Evolutionary conservation across 2,329 filamentous ascomycete species (phyloP).

Genomic region (Xylariaceae sp.): DNA sequence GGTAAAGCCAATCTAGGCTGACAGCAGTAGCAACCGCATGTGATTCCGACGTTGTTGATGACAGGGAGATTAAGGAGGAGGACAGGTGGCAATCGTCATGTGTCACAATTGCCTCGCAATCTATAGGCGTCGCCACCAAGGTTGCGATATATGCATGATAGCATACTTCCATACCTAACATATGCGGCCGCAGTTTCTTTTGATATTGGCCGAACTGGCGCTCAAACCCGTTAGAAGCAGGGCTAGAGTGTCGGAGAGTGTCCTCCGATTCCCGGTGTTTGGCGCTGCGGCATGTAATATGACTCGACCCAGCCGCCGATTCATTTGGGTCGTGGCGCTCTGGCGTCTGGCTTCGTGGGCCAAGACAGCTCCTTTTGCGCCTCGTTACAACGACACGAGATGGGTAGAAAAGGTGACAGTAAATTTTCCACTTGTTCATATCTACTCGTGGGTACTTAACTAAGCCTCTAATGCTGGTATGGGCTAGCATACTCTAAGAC

Average conservation of each 20-base stretch:
- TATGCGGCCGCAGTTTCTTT: too few relatives aligned
- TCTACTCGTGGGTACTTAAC: not conserved
- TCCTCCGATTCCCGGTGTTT: too few relatives aligned
- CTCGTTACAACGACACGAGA: not conserved
- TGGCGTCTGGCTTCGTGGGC: not conserved
- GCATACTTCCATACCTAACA: too few relatives aligned
- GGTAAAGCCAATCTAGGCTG: not conserved
- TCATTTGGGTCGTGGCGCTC: not conserved
- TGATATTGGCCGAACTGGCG: too few relatives aligned
- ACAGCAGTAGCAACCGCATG: not conserved
- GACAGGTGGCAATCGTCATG: not conserved
- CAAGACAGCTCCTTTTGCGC: not conserved
- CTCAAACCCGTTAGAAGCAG: too few relatives aligned
- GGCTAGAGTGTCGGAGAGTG: too few relatives aligned
- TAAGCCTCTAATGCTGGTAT: not conserved
- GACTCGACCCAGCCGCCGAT: too few relatives aligned
- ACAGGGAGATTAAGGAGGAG: too few relatives aligned
- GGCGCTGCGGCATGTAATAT: too few relatives aligned
- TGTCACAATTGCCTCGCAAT: not conserved
- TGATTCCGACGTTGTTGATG: conserved; percentile 11
- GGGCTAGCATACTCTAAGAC: not conserved
- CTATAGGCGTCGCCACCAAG: conserved; percentile 3
- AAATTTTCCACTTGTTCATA: not conserved
- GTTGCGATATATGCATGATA: not conserved
- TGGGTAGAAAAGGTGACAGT: not conserved